A percentile compares a stretch with the other conserved stretches of the same genome.
phyloP scores from a whole-genome alignment of 805 yeast species.

The Ogataea polymorpha region DNA sequence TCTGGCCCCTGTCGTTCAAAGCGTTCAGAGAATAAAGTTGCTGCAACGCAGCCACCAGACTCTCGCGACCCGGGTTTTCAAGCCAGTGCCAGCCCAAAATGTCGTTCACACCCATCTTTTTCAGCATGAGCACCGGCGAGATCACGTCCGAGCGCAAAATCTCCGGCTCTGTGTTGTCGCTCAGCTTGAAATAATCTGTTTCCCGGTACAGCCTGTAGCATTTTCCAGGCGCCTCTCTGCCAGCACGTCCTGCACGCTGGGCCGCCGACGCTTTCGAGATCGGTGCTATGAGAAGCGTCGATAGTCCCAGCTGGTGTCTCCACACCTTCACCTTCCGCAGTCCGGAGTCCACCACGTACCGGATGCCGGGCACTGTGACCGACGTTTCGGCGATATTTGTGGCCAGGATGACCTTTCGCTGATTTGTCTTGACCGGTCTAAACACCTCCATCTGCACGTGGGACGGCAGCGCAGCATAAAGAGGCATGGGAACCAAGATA shows the following conservation, averaged over 20 bases:
- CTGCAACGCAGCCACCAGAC: slow-evolving; percentile 71
- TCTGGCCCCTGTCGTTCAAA: slow-evolving; percentile 66
- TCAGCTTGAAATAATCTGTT: slow-evolving; percentile 56
- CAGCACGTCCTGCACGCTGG: slow-evolving; percentile 99
- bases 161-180: slow-evolving; percentile 88
- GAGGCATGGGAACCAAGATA: slow-evolving; percentile 68
- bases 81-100: slow-evolving; percentile 89
- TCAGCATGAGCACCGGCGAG: slow-evolving; percentile 78
- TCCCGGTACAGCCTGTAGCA: slow-evolving; percentile 84
- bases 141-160: slow-evolving; percentile 83
- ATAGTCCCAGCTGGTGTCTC: slow-evolving; percentile 88
- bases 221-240: slow-evolving; percentile 93
- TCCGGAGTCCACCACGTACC: slow-evolving; percentile 91
- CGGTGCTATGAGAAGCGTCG: slow-evolving; percentile 89
- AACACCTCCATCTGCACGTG: slow-evolving; percentile 80
- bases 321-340: slow-evolving; percentile 90
- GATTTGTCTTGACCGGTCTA: slow-evolving; percentile 54
- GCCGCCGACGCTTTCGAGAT: slow-evolving; percentile 92
- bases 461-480: slow-evolving; percentile 93
- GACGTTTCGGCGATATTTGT: slow-evolving; percentile 99
- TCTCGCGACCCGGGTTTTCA: slow-evolving; percentile 80
- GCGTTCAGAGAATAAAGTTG: slow-evolving; percentile 80
- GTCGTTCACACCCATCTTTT: slow-evolving; percentile 79
- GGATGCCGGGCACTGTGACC: slow-evolving; percentile 90
- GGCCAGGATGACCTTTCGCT: slow-evolving; percentile 83